Evolutionary conservation across 441 rosid genomes (phyloP).

Genomic region (Oxalis stricta): DNA sequence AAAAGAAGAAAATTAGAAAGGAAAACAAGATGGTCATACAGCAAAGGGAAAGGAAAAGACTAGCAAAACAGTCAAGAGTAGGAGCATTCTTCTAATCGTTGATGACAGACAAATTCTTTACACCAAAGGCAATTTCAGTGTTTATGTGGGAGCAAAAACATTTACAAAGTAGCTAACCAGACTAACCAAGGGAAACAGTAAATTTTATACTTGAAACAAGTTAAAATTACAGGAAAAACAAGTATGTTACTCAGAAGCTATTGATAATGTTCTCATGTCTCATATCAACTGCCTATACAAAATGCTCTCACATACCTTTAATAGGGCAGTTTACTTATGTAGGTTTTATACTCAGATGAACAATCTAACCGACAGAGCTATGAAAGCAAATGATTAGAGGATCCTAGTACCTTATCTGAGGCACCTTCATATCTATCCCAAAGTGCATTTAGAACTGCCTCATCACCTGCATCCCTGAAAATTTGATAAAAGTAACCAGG

Average conservation of each 20-base stretch:
- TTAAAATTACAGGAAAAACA: background rate
- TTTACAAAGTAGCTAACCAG: background rate
- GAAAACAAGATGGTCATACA: background rate
- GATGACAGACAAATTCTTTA: too few species aligned
- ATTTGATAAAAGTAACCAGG: slow-evolving; percentile 1
- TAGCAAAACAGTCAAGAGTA: background rate
- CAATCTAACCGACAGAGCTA: background rate
- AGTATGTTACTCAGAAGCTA: background rate
- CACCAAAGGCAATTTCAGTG: background rate
- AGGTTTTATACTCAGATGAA: too few species aligned
- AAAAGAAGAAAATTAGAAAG: background rate
- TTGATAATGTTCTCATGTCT: background rate
- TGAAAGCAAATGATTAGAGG: background rate
- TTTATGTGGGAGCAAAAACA: background rate
- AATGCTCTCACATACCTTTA: background rate
- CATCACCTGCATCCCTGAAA: slow-evolving; percentile 51
- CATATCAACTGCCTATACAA: background rate
- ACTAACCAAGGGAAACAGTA: background rate
- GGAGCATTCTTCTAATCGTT: too few species aligned
- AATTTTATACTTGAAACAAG: background rate
- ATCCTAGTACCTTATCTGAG: slow-evolving; percentile 27
- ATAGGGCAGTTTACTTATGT: too few species aligned
- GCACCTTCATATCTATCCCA: slow-evolving; percentile 48
- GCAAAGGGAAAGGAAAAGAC: background rate
- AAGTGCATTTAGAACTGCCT: slow-evolving; percentile 40